Evolutionary conservation across 1,284 basidiomycete species (phyloP).

Genomic region (Rhodotorula sp.): DNA sequence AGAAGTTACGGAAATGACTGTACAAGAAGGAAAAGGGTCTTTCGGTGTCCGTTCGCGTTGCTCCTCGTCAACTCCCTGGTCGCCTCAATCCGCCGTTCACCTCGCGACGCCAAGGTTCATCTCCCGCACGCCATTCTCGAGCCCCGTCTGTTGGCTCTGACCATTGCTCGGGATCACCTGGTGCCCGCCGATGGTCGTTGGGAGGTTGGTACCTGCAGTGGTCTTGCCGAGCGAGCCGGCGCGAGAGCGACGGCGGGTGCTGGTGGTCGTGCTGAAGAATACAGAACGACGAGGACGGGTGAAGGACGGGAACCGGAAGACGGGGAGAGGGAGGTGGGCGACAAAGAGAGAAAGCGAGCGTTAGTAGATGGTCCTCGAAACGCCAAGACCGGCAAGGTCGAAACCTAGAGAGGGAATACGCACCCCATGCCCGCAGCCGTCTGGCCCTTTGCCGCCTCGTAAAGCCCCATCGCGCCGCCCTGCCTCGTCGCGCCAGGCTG

Average conservation of each 20-base stretch:
- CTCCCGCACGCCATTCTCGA: slow-evolving; percentile 7
- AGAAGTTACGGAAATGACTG: too few species aligned
- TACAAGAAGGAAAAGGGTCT: neutral
- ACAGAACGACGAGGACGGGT: too few species aligned
- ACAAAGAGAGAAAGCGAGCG: too few species aligned
- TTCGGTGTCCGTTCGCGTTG: neutral
- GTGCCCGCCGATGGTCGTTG: neutral
- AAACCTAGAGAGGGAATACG: too few species aligned
- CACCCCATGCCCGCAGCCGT: too few species aligned
- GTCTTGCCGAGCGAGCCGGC: neutral
- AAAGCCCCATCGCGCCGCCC: neutral
- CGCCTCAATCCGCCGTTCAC: neutral
- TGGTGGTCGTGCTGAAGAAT: neutral
- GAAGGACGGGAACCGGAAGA: too few species aligned
- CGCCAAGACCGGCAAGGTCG: too few species aligned
- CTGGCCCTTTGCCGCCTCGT: too few species aligned
- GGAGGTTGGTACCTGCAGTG: neutral
- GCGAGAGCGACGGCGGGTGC: neutral
- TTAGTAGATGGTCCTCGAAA: too few species aligned
- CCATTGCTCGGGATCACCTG: neutral
- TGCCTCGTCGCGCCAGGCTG: neutral
- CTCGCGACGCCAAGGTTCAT: slow-evolving; percentile 9
- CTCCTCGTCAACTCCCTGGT: too few species aligned
- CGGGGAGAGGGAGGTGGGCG: too few species aligned
- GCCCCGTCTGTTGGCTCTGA: neutral